Evolutionary conservation across 83 land plant genomes (phyloP), one percentile per base, ranked within the genome.

Genomic region (Picea mariana): DNA sequence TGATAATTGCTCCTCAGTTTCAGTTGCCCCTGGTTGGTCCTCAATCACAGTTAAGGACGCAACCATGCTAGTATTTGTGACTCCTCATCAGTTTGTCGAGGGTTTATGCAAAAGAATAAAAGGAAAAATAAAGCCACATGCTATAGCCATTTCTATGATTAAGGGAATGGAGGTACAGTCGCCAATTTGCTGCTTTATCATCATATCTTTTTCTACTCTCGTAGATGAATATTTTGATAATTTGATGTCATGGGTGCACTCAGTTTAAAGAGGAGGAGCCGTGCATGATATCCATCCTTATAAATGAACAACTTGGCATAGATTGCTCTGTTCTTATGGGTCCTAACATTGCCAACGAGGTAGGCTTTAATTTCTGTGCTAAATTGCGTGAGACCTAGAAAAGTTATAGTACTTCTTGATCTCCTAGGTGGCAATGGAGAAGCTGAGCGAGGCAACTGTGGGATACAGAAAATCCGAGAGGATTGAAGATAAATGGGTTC

Each of bases 241-340:
- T 61, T 40, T 23, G 42, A 49, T 55, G 40, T 82, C 78, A 84
- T 85, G 87, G 23, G 6, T 72, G 52, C n/a, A 42, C 11, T 6
- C 12, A 72, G 76, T 44, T 94, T 18, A 96, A 91, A 80, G 85
- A 31, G 83, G 97, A 93, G 38, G 99, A 97, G 0, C 93, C 94
- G 13, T 82, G 90, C 83, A 91, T 96, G 99, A 86, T 94, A 67
- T 94, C 99, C n/a, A 85, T 58, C 31, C 83, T 92, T 60, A 94
- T 96, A 55, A 82, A 87, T 17, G 89, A 93, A 71, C 66, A 79
- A 78, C 94, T 96, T 40, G 90, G 93, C 4, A 84, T 96, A 15
- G 94, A 91, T 62, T 96, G 97, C 31, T 91, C 93, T 68, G 99
- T 96, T 52, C 86, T 96, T n/a, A 96, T 96, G 99, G 99, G 99